Evolutionary conservation across 2,329 filamentous ascomycete species (phyloP).

Genomic region (Penicillium sp.): DNA sequence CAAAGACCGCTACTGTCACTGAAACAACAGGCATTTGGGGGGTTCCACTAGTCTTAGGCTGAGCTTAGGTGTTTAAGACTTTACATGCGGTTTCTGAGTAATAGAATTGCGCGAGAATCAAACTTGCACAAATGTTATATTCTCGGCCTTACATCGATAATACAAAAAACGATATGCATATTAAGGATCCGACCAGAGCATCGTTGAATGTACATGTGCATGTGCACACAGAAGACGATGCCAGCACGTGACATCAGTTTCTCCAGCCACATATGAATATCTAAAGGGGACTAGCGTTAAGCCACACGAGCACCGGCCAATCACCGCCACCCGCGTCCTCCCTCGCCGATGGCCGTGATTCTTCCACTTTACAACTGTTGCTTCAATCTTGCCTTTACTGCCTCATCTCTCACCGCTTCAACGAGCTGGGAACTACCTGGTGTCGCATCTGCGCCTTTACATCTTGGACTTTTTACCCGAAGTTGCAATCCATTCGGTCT

Average conservation of each 20-base stretch:
- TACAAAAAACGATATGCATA: constrained; percentile 2
- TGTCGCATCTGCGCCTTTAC: constrained; percentile 7
- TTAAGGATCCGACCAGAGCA: constrained; percentile 5
- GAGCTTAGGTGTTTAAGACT: constrained; percentile 1
- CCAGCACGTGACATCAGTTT: constrained; percentile 1
- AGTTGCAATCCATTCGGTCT: constrained; percentile 4
- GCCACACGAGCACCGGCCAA: constrained; percentile 15
- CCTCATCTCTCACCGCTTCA: constrained; percentile 5
- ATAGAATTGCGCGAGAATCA: no score
- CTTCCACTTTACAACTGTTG: constrained; percentile 18
- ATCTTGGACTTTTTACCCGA: constrained; percentile 7
- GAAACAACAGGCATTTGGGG: constrained; percentile 22
- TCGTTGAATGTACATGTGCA: background rate
- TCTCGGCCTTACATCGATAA: background rate
- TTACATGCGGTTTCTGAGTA: background rate
- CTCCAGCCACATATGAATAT: background rate
- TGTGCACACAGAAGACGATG: background rate
- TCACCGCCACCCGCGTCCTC: constrained; percentile 23
- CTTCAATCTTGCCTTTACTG: constrained; percentile 12
- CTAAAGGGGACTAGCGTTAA: background rate
- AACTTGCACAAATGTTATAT: background rate
- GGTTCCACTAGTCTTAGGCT: constrained; percentile 21
- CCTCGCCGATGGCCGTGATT: constrained; percentile 21
- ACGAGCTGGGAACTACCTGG: constrained; percentile 12
- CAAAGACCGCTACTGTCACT: constrained; percentile 10